Percentiles rank a stretch among this genome's conserved stretches.
These are phyloP conservation scores for Cytospora piceicola DNA, from an alignment of 2,329 filamentous ascomycete genomes.

Conservation along the genomic window DNA sequence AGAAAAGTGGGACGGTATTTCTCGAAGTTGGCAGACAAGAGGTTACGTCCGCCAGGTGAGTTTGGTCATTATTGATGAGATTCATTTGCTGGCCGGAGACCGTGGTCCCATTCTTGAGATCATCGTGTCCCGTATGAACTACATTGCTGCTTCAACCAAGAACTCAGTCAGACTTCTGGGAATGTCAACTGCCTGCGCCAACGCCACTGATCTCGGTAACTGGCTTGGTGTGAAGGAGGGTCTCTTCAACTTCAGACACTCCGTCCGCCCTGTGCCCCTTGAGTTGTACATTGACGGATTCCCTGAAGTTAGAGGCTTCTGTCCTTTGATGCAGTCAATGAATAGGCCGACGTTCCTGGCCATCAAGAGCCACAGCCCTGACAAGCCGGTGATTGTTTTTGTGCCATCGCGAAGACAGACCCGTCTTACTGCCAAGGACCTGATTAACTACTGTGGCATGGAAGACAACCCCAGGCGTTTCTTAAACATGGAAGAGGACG, in stretches of 20 bases:
- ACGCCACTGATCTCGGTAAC: slow-evolving; percentile 89
- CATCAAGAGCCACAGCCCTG: slow-evolving; percentile 93
- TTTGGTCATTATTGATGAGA: slow-evolving; percentile 97
- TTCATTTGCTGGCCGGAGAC: slow-evolving; percentile 94
- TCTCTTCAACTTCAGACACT: slow-evolving; percentile 96
- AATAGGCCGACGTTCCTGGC: slow-evolving; percentile 95
- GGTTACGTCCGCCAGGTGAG: slow-evolving; percentile 94
- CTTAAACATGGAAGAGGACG: slow-evolving; percentile 91
- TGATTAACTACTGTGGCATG: slow-evolving; percentile 98
- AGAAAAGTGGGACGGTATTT: slow-evolving; percentile 99
- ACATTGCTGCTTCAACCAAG: slow-evolving; percentile 93
- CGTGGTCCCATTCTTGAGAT: slow-evolving; percentile 98
- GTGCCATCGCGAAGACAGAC: slow-evolving; percentile 95
- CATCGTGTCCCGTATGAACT: slow-evolving; percentile 94
- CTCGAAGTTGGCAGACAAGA: slow-evolving; percentile 97
- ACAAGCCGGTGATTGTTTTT: slow-evolving; percentile 97
- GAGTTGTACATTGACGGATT: slow-evolving; percentile 99
- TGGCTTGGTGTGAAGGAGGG: slow-evolving; percentile 97
- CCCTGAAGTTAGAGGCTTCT: slow-evolving; percentile 92
- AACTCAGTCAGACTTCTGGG: slow-evolving; percentile 86
- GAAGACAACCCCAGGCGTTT: slow-evolving; percentile 96
- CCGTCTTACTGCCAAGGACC: slow-evolving; percentile 88
- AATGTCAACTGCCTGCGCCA: slow-evolving; percentile 99
- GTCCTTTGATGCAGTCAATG: slow-evolving; percentile 98
- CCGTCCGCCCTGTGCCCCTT: slow-evolving; percentile 90